phyloP scores from a whole-genome alignment of 441 rosid genomes.

The Adansonia madagascariensis region DNA sequence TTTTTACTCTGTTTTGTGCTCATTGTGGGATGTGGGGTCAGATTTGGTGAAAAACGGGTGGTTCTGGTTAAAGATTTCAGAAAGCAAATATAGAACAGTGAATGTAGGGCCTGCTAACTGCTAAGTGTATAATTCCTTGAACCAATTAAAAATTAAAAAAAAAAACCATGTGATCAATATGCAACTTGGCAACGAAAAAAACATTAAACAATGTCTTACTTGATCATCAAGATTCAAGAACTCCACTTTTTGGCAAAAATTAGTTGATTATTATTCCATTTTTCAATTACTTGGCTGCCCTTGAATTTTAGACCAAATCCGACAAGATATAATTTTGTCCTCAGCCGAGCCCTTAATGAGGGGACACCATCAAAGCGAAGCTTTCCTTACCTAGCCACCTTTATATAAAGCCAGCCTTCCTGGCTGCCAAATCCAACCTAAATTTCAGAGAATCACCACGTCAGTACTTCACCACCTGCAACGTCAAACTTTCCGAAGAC shows the following conservation, averaged over 20 bases:
- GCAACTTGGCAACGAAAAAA: neutral
- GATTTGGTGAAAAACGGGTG: neutral
- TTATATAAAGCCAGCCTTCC: neutral
- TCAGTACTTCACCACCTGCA: neutral
- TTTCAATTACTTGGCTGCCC: neutral
- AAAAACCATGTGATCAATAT: constrained; percentile 19
- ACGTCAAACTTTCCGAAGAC: neutral
- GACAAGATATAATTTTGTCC: neutral
- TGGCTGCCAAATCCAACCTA: neutral
- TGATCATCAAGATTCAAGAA: constrained; percentile 17
- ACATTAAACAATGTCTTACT: neutral
- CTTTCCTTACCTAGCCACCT: too few relatives aligned
- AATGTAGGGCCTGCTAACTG: neutral
- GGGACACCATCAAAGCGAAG: neutral
- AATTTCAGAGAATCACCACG: neutral
- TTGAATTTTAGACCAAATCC: neutral
- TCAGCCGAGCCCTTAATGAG: neutral
- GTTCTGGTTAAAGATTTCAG: too few relatives aligned
- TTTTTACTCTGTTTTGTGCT: too few relatives aligned
- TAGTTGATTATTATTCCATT: neutral
- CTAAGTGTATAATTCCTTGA: neutral
- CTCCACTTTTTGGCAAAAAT: neutral
- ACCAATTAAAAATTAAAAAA: neutral
- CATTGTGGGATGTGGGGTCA: neutral
- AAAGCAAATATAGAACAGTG: neutral